phyloP scores from a whole-genome alignment of 106 monocot genomes.

The Apostasia ramifera region DNA sequence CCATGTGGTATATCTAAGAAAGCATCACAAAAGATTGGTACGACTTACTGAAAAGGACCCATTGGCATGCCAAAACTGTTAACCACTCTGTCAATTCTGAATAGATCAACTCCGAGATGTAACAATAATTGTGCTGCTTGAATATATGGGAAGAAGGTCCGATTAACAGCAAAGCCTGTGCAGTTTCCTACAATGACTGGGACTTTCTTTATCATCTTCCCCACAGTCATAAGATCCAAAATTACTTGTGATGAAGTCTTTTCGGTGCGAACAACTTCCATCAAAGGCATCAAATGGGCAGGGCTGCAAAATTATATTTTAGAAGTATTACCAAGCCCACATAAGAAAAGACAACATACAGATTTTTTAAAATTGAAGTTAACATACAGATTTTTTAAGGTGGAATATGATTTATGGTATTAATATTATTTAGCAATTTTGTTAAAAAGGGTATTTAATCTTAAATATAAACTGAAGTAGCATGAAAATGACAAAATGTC shows the following conservation, averaged over 20 bases:
- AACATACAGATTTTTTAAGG: no score
- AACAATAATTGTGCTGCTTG: slow-evolving; percentile 59
- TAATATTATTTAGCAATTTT: background rate
- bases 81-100: slow-evolving; percentile 71
- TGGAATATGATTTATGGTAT: no score
- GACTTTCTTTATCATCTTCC: slow-evolving; percentile 80
- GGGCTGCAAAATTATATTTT: slow-evolving; percentile 33
- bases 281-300: slow-evolving; percentile 85
- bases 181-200: slow-evolving; percentile 90
- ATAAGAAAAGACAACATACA: background rate
- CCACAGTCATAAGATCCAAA: slow-evolving; percentile 73
- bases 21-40: background rate
- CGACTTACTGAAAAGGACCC: slow-evolving; percentile 88
- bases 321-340: background rate
- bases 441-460: background rate
- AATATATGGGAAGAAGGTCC: slow-evolving; percentile 78
- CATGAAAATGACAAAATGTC: background rate
- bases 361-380: no score
- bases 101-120: slow-evolving; percentile 67
- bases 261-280: slow-evolving; percentile 83
- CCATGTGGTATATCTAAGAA: no score
- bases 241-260: slow-evolving; percentile 88
- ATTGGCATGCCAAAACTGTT: slow-evolving; percentile 87
- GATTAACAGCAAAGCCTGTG: slow-evolving; percentile 87
- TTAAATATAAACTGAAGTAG: background rate